phyloP scores from a whole-genome alignment of 768 basidiomycete genomes.

The Podaxis sp. region DNA sequence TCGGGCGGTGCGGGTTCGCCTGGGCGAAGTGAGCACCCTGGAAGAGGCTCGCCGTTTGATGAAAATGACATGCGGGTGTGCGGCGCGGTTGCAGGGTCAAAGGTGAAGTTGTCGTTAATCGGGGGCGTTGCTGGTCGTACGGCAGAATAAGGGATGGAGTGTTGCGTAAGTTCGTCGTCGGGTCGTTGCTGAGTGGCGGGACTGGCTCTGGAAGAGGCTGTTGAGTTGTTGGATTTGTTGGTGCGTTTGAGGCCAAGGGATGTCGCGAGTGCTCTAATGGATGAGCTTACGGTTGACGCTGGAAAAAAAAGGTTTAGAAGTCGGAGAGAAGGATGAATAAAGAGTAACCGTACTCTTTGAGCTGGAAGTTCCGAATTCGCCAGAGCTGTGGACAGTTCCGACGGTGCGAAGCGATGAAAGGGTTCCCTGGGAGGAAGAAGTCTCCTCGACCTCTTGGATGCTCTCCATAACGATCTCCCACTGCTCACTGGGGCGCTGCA shows the following conservation, averaged over 20 bases:
- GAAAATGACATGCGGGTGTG: conserved; percentile 26
- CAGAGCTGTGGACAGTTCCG: conserved; percentile 30
- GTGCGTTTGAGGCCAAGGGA: conserved; percentile 70
- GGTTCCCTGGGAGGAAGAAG: conserved; percentile 42
- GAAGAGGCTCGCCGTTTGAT: conserved; percentile 47
- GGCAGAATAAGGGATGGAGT: conserved; percentile 43
- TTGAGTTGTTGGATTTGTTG: conserved; percentile 20
- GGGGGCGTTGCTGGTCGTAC: conserved; percentile 35
- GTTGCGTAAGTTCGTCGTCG: conserved; percentile 40
- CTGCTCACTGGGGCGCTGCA: conserved; percentile 69
- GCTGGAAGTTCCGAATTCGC: conserved; percentile 71
- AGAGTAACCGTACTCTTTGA: conserved; percentile 50
- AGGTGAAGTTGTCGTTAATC: conserved; percentile 49
- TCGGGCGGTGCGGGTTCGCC: conserved; percentile 60
- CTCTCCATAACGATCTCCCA: conserved; percentile 90
- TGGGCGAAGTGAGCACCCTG: conserved; percentile 55
- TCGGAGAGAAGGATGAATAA: conserved; percentile 16
- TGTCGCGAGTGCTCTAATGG: conserved; percentile 72
- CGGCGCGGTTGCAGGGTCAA: conserved; percentile 27
- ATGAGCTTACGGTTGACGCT: conserved; percentile 68
- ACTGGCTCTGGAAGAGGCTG: conserved; percentile 19
- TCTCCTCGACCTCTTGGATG: conserved; percentile 67
- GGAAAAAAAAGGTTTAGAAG: conserved; percentile 7
- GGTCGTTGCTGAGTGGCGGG: conserved; percentile 14
- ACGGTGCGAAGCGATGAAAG: conserved; percentile 45